phyloP scores from a whole-genome alignment of 257 asterid species.

The Leptodermis oblonga region DNA sequence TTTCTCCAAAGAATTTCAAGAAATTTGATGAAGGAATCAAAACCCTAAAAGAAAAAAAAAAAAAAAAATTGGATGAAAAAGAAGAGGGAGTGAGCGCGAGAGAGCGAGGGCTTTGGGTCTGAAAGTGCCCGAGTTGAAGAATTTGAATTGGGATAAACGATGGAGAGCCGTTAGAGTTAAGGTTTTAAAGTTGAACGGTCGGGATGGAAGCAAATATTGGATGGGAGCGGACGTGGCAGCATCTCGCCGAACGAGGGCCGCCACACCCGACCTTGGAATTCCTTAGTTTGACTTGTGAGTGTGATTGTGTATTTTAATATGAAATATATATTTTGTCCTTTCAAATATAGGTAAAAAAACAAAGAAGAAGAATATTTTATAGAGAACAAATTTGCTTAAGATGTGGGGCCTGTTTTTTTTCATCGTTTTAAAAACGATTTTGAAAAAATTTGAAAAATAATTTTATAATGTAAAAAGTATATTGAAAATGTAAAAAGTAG shows the following conservation, averaged over 20 bases:
- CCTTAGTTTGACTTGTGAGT: too few species aligned
- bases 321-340: too few species aligned
- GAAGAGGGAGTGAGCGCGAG: slow-evolving; percentile 15
- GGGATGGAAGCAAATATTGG: neutral
- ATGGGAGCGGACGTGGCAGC: slow-evolving; percentile 8
- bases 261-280: too few species aligned
- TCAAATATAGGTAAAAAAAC: too few species aligned
- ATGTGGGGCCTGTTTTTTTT: too few species aligned
- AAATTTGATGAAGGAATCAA: neutral
- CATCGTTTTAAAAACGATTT: too few species aligned
- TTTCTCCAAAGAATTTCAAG: neutral
- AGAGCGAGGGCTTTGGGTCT: slow-evolving; percentile 23
- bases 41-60: neutral
- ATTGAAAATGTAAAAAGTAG: too few species aligned
- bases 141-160: slow-evolving; percentile 22
- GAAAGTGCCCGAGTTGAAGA: neutral
- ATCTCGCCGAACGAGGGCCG: neutral
- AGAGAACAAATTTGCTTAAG: too few species aligned
- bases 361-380: too few species aligned
- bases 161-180: slow-evolving; percentile 32
- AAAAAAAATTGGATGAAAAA: neutral
- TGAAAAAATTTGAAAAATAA: too few species aligned
- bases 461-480: too few species aligned
- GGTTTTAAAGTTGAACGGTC: neutral
- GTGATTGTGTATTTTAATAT: too few species aligned